phyloP scores from a whole-genome alignment of 116 monocot genomes.

The Phalaenopsis hybrid region DNA sequence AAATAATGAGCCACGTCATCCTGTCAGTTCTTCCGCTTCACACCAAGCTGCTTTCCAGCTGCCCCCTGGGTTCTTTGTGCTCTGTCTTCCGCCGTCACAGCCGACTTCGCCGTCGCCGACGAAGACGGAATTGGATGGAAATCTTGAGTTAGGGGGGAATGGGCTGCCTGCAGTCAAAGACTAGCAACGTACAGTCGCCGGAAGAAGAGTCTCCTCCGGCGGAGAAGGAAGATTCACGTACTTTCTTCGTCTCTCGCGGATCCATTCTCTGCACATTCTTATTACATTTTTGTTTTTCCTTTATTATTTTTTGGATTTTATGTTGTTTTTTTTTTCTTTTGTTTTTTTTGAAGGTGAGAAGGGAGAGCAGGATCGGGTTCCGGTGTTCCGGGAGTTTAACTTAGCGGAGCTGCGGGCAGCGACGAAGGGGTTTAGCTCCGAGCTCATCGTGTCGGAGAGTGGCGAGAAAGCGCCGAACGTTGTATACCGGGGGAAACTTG shows the following conservation, averaged over 20 bases:
- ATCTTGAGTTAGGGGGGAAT: conserved; percentile 31
- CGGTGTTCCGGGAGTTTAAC: conserved; percentile 73
- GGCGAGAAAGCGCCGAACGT: conserved; percentile 96
- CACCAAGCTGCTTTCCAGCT: not conserved
- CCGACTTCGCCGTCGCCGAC: not conserved
- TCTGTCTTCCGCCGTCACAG: not conserved
- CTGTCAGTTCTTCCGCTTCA: not conserved
- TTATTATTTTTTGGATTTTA: conserved; percentile 5
- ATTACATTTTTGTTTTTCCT: not conserved
- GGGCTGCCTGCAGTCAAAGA: conserved; percentile 90
- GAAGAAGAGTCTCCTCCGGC: conserved; percentile 34
- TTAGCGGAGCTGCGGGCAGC: conserved; percentile 77
- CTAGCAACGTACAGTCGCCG: conserved; percentile 58
- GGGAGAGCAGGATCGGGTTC: conserved; percentile 40
- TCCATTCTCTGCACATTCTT: conserved; percentile 2
- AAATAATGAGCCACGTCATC: conserved; percentile 2
- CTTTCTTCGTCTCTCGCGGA: not conserved
- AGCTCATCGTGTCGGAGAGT: conserved; percentile 89
- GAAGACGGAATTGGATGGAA: not conserved
- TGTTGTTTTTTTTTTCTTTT: not conserved
- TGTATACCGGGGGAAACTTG: conserved; percentile 75
- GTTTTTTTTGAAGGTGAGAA: conserved; percentile 2
- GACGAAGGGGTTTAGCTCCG: conserved; percentile 78
- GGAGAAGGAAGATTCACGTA: conserved; percentile 55
- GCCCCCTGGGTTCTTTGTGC: not conserved